Evolutionary conservation across 257 asterid species (phyloP).

Genomic region (Solanum piurae): DNA sequence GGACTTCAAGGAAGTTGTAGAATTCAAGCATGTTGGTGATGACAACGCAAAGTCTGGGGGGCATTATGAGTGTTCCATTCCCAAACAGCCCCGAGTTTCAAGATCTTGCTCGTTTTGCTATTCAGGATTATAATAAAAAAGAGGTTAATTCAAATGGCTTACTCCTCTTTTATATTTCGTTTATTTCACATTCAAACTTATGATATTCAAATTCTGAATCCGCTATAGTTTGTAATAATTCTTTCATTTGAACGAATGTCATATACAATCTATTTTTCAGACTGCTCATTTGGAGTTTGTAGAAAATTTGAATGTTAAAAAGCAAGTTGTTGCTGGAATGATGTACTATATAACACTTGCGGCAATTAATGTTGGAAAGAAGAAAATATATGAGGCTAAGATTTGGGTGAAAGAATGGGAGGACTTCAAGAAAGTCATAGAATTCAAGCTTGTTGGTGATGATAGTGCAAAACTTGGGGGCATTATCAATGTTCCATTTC

Average conservation of each 20-base stretch:
- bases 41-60: not conserved
- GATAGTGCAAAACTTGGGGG: not conserved
- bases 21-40: not conserved
- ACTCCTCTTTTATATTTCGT: no score
- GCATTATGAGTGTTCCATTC: not conserved
- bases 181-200: no score
- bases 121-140: not conserved
- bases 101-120: not conserved
- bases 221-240: no score
- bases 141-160: no score
- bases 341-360: not conserved
- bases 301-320: not conserved
- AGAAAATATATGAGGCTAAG: not conserved
- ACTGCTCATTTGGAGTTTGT: not conserved
- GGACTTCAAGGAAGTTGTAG: not conserved
- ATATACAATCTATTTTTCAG: not conserved
- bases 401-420: conserved; percentile 4
- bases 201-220: no score
- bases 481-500: not conserved
- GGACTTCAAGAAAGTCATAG: not conserved
- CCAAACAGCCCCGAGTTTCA: not conserved
- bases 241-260: no score
- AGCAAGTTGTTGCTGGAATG: not conserved
- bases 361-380: not conserved
- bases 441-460: not conserved